Base-by-base conservation (phyloP, 192 early-diverging fungal genomes). In the Phlyctochytrium planicorne region DNA sequence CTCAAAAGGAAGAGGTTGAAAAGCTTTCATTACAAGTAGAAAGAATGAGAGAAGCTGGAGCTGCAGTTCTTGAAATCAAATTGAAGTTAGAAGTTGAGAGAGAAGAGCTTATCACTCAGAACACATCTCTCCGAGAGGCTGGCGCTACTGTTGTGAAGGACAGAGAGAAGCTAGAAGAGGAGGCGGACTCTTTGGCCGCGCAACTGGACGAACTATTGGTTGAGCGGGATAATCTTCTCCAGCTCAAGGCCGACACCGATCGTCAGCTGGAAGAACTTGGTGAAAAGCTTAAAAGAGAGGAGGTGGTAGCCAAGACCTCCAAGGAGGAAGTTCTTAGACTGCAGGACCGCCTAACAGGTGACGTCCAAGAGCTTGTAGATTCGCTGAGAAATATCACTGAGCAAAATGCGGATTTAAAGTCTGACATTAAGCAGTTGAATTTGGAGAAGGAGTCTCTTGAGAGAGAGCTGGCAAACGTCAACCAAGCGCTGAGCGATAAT, bases 141-240 rank as follows among this genome's bases (percentile, higher is more conserved):
- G 70, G 70, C 6, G 56, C 64, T 17, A 60, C 50, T 32, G 32
- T 72, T 67, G n/a, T 72, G 17, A 27, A 57, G 47, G 70, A 72
- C 50, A 60, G 70, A 4, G 30, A 62, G 32, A 40, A 50, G 0
- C 32, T 72, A 25, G 64, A 72, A 40, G 64, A 72, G 31, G 70
- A 72, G 36, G 56, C 59, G 4, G 70, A 72, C 61, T 32, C 40
- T 2, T 35, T 72, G 3, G 70, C 70, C 6, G 64, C 2, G 3
- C 64, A 65, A 52, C 34, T 72, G 34, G 70, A 72, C 63, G 70
- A 72, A n/a, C 59, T 72, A 12, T 59, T n/a, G 17, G 14, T n/a
- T 2, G n/a, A 1, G 17, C 6, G 20, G 40, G 40, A 47, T 47
- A 47, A 47, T 47, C 40, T 47, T 47, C 10, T 20, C 10, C 2